phyloP scores from a whole-genome alignment of 2,329 filamentous ascomycete genomes.

The Fusarium sp. region DNA sequence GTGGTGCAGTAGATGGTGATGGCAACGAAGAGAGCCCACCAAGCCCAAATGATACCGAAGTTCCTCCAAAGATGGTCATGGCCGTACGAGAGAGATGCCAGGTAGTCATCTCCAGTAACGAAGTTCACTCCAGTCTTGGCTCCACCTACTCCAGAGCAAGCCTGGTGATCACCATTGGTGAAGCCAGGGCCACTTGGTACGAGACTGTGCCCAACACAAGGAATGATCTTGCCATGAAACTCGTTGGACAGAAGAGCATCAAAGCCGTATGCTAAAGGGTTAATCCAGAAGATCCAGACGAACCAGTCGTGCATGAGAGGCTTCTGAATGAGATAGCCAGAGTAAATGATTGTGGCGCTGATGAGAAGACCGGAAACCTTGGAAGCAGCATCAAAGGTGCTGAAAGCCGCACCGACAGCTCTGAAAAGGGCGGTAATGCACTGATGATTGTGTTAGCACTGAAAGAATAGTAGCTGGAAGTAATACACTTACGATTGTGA shows the following conservation, averaged over 20 bases:
- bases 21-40: slow-evolving; percentile 69
- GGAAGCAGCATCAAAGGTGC: slow-evolving; percentile 68
- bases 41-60: slow-evolving; percentile 72
- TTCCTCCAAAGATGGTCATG: slow-evolving; percentile 68
- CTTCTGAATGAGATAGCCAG: slow-evolving; percentile 72
- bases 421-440: slow-evolving; percentile 70
- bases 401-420: slow-evolving; percentile 65
- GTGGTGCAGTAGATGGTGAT: slow-evolving; percentile 69
- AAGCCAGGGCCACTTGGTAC: slow-evolving; percentile 65
- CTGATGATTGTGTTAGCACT: slow-evolving; percentile 37
- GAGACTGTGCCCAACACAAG: slow-evolving; percentile 62
- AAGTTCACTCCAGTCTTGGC: slow-evolving; percentile 60
- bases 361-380: slow-evolving; percentile 66
- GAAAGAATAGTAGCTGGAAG: accelerated
- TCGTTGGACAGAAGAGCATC: slow-evolving; percentile 78
- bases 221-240: slow-evolving; percentile 68
- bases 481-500: slow-evolving; percentile 59
- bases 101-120: slow-evolving; percentile 69
- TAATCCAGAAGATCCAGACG: slow-evolving; percentile 72
- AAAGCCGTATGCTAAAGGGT: slow-evolving; percentile 77
- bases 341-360: slow-evolving; percentile 68
- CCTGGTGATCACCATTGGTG: slow-evolving; percentile 54
- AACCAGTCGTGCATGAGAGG: slow-evolving; percentile 73
- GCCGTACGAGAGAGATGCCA: slow-evolving; percentile 65
- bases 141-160: slow-evolving; percentile 70